These are phyloP conservation scores for Hyphopichia burtonii DNA, from an alignment of 1,139 yeast genomes.

Conservation along the genomic window DNA sequence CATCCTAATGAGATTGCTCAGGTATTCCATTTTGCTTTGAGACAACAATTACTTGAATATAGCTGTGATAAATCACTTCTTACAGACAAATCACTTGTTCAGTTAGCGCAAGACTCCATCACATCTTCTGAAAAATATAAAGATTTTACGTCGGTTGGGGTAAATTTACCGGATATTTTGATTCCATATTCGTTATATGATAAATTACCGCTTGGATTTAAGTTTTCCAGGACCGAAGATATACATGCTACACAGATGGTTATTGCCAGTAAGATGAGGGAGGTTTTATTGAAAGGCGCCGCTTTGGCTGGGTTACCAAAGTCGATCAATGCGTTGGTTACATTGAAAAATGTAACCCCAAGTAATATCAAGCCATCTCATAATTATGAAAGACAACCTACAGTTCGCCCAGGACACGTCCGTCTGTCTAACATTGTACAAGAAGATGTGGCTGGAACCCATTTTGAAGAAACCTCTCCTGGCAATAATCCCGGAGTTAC, in stretches of 20 bases:
- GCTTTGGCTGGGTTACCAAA: slow-evolving; percentile 85
- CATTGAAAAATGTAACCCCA: slow-evolving; percentile 68
- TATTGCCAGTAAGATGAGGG: slow-evolving; percentile 65
- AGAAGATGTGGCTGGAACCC: slow-evolving; percentile 43
- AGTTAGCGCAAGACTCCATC: slow-evolving; percentile 42
- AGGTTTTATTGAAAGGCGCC: slow-evolving; percentile 71
- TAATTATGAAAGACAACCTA: slow-evolving; percentile 24
- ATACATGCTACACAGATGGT: slow-evolving; percentile 34
- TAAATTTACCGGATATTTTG: slow-evolving; percentile 43
- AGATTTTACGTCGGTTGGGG: slow-evolving; percentile 44
- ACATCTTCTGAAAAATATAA: slow-evolving; percentile 37
- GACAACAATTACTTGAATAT: slow-evolving; percentile 44
- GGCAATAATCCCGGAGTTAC: slow-evolving; percentile 7
- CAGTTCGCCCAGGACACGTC: slow-evolving; percentile 35
- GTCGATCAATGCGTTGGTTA: slow-evolving; percentile 74
- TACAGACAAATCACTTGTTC: slow-evolving; percentile 29
- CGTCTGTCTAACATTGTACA: slow-evolving; percentile 39
- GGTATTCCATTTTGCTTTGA: slow-evolving; percentile 70
- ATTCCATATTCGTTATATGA: slow-evolving; percentile 42
- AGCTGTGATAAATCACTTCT: slow-evolving; percentile 21
- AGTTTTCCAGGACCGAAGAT: slow-evolving; percentile 31
- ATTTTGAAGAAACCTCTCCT: slow-evolving; percentile 21
- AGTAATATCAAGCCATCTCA: slow-evolving; percentile 29
- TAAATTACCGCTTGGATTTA: slow-evolving; percentile 39
- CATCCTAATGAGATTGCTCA: slow-evolving; percentile 78